Base-by-base conservation (phyloP, 2,329 filamentous ascomycete genomes). In the Emergomyces orientalis region DNA sequence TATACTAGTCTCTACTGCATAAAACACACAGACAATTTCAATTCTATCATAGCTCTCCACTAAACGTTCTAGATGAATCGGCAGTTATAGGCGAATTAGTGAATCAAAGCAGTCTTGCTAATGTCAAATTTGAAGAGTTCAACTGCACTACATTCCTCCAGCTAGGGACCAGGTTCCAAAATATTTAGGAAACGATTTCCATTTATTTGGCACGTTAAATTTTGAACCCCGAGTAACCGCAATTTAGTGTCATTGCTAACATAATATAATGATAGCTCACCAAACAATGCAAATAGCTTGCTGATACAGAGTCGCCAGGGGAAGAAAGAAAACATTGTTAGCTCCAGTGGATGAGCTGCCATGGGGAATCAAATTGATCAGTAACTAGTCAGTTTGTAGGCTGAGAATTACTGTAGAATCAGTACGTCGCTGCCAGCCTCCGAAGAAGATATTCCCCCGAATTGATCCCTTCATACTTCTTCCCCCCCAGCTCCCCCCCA, bases 401-500 rank as follows among this genome's bases (percentile, higher is more conserved):
- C 17, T 45, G 19, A 45, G 43, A 45, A 43, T 43, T 19, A 43
- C 17, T 9, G 6, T 2, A 45, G n/a, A n/a, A 45, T 55, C 39
- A 88, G 69, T 89, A 86, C 3, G 92, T 97, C 17, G 89, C 88
- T 5, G 86, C 81, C 72, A 97, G 76, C 66, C 92, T 86, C 77
- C 88, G 84, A 9, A 90, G 84, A 56, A 97, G 76, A 71, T 96
- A 97, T 17, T 94, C 84, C 1, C 90, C 90, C 68, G 88, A 88
- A 63, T 87, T 89, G 68, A 96, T 86, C 0, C 84, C 85, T 41
- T 82, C 77, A 70, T 96, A 96, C 77, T 92, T 94, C 79, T 89
- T 93, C 51, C 88, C 84, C 63, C 78, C 77, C 64, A 88, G 75
- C 61, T 82, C 80, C 3, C 76, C 76, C 1, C 75, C 78, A 71